phyloP scores from a whole-genome alignment of 2,329 filamentous ascomycete species.

The Fusarium cyanostomum region DNA sequence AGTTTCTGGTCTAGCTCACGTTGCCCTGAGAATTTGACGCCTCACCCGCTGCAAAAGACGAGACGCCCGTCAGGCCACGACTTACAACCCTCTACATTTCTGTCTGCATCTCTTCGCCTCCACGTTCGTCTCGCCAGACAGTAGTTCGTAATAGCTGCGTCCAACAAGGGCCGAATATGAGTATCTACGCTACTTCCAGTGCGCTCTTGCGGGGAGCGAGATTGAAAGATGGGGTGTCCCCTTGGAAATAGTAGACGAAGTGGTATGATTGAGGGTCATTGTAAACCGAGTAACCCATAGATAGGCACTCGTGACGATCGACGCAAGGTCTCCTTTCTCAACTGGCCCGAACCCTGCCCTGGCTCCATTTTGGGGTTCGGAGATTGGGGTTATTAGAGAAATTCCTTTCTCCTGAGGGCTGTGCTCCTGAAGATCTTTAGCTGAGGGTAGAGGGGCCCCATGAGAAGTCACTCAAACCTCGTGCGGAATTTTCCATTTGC shows the following conservation, averaged over 20 bases:
- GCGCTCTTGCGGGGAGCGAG: background rate
- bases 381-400: conserved; percentile 3
- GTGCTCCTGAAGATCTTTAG: conserved; percentile 1
- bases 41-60: background rate
- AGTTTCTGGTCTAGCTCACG: background rate
- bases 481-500: background rate
- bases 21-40: background rate
- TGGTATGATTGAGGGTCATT: background rate
- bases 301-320: too few species aligned
- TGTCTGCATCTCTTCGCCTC: background rate
- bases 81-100: background rate
- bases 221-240: background rate
- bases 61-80: background rate
- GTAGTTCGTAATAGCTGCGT: background rate
- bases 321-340: too few species aligned
- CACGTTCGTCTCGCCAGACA: background rate
- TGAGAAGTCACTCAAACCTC: background rate
- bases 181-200: background rate
- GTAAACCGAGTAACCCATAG: too few species aligned
- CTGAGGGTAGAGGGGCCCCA: background rate
- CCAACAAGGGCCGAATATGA: background rate
- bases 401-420: background rate
- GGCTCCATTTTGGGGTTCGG: background rate
- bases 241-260: background rate
- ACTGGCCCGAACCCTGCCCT: background rate